These are phyloP conservation scores for Sporothrix brunneoviolacea DNA, from an alignment of 2,329 filamentous ascomycete species.

Conservation along the genomic window DNA sequence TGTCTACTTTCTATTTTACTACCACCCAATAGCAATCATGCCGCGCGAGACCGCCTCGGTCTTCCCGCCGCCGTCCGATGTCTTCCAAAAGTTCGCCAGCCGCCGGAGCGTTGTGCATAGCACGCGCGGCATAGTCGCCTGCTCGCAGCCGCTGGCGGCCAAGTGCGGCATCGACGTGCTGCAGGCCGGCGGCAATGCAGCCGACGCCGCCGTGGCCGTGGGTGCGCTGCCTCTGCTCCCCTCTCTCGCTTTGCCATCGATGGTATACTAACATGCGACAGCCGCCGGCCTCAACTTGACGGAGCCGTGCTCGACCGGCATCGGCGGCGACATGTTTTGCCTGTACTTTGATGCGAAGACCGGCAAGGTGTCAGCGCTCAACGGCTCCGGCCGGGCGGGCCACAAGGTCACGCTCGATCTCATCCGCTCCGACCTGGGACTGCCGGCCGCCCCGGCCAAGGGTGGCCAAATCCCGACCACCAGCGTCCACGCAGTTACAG, in stretches of 20 bases:
- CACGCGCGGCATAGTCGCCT: slow-evolving; percentile 83
- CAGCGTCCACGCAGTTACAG: slow-evolving; percentile 75
- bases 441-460: slow-evolving; percentile 45
- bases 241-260: no score
- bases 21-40: slow-evolving; percentile 29
- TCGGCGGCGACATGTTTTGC: slow-evolving; percentile 96
- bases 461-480: slow-evolving; percentile 47
- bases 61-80: slow-evolving; percentile 37
- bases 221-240: slow-evolving; percentile 43
- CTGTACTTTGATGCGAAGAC: slow-evolving; percentile 82
- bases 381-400: slow-evolving; percentile 84
- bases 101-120: slow-evolving; percentile 89
- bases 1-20: not conserved
- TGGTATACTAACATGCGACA: slow-evolving; percentile 31
- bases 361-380: slow-evolving; percentile 76
- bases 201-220: slow-evolving; percentile 92
- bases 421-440: slow-evolving; percentile 61
- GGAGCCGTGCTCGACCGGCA: slow-evolving; percentile 87
- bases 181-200: slow-evolving; percentile 85
- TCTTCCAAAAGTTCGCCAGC: slow-evolving; percentile 57
- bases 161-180: slow-evolving; percentile 81
- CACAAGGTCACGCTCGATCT: slow-evolving; percentile 61
- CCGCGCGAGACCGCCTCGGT: slow-evolving; percentile 41
- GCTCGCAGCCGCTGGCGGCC: slow-evolving; percentile 81
- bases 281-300: slow-evolving; percentile 90